A percentile compares a stretch with the other conserved stretches of the same genome.
Evolutionary conservation across 2,329 filamentous ascomycete species (phyloP).

Genomic region (Claviceps sp.): DNA sequence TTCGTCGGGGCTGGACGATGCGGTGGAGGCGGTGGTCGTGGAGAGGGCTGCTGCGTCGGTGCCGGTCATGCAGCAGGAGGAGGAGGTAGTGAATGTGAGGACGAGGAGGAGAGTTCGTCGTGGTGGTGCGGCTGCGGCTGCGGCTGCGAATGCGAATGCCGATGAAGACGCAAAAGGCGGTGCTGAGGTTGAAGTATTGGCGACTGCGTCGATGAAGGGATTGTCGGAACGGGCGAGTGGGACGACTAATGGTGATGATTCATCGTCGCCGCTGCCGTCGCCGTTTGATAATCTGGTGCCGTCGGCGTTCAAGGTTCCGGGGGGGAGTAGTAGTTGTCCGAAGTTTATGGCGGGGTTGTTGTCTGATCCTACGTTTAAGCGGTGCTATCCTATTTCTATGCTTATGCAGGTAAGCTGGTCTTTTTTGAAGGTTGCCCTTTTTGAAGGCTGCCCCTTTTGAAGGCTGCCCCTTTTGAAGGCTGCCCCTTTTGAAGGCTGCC

Average conservation of each 20-base stretch:
- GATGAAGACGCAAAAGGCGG: no score
- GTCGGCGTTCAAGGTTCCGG: conserved; percentile 43
- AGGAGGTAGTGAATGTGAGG: no score
- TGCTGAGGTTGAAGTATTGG: neutral
- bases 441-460: neutral
- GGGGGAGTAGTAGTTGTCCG: conserved; percentile 41
- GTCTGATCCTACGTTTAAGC: conserved; percentile 48
- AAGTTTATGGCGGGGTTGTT: conserved; percentile 57
- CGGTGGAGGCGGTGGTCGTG: no score
- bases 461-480: no score
- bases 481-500: neutral
- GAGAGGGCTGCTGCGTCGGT: no score
- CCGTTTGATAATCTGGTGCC: conserved; percentile 54
- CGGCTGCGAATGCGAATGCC: neutral
- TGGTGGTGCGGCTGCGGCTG: no score
- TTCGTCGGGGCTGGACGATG: neutral
- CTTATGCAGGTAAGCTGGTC: conserved; percentile 51
- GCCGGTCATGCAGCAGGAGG: no score
- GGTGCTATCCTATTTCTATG: conserved; percentile 74
- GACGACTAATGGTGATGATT: neutral
- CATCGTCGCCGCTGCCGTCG: conserved; percentile 34
- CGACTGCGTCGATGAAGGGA: neutral
- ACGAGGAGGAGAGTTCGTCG: no score
- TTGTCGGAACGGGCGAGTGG: neutral
- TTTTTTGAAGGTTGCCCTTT: neutral